phyloP scores from a whole-genome alignment of 192 early-diverging fungal genomes.

The Entomortierella parvispora region DNA sequence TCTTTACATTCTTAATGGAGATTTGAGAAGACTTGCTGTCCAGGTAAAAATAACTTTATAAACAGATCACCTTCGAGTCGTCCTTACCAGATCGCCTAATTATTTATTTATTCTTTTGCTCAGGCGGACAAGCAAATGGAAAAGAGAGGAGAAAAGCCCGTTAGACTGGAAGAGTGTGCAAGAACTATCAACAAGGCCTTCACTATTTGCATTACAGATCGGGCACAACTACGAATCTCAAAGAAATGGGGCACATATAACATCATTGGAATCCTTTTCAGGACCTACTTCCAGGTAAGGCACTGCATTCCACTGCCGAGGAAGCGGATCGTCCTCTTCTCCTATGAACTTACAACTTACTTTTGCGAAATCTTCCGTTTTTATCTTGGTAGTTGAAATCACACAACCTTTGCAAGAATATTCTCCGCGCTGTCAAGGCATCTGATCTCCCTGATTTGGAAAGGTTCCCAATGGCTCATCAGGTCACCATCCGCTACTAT shows the following conservation, averaged over 20 bases:
- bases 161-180: slow-evolving; percentile 83
- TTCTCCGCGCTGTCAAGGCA: slow-evolving; percentile 75
- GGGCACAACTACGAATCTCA: slow-evolving; percentile 63
- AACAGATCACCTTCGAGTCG: too few relatives aligned
- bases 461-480: slow-evolving; percentile 86
- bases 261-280: slow-evolving; percentile 87
- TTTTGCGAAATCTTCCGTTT: neutral
- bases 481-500: slow-evolving; percentile 89
- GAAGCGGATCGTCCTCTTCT: too few relatives aligned
- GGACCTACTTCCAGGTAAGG: slow-evolving; percentile 85
- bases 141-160: slow-evolving; percentile 56
- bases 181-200: slow-evolving; percentile 91
- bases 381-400: slow-evolving; percentile 64
- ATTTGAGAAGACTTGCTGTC: slow-evolving; percentile 62
- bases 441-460: slow-evolving; percentile 80
- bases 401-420: slow-evolving; percentile 86
- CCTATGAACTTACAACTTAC: too few relatives aligned
- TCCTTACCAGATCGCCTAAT: neutral
- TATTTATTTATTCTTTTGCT: neutral
- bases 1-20: slow-evolving; percentile 67
- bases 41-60: slow-evolving; percentile 40
- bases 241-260: slow-evolving; percentile 95
- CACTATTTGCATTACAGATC: slow-evolving; percentile 87
- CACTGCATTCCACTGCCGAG: neutral
- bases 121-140: slow-evolving; percentile 65